Conservation (phyloP, 352 stramenopile species). For the Thraustotheca clavata region DNA sequence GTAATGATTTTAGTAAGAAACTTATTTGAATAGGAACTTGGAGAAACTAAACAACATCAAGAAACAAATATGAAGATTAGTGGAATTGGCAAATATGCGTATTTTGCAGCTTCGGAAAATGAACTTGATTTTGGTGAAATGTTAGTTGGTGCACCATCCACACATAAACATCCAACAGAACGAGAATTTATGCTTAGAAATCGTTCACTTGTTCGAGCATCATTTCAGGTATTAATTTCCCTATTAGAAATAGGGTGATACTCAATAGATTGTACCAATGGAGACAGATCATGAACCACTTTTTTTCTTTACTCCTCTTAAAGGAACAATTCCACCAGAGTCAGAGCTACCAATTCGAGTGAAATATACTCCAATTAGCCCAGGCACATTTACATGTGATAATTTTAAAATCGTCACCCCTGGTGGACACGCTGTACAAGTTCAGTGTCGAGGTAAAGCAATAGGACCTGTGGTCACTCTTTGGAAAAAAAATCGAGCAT, state of each 20-base stretch:
- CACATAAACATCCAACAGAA: constrained; percentile 37
- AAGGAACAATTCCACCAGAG: constrained; percentile 65
- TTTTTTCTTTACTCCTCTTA: constrained; percentile 70
- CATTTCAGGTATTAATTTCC: constrained; percentile 34
- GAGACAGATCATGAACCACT: constrained; percentile 81
- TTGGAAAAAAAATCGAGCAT: constrained; percentile 73
- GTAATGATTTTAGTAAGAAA: too few species aligned
- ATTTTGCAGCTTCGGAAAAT: constrained; percentile 71
- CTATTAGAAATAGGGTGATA: not conserved
- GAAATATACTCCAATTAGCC: constrained; percentile 67
- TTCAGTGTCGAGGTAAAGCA: constrained; percentile 64
- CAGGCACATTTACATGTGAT: constrained; percentile 85
- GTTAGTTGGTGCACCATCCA: constrained; percentile 48
- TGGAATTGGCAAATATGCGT: constrained; percentile 84
- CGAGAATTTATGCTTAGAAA: constrained; percentile 85
- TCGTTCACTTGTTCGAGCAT: constrained; percentile 83
- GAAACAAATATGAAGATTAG: constrained; percentile 77
- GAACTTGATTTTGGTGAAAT: constrained; percentile 81
- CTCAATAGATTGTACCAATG: constrained; percentile 36
- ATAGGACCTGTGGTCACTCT: constrained; percentile 56
- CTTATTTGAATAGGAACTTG: constrained; percentile 26
- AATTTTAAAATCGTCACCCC: constrained; percentile 86
- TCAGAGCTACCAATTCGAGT: constrained; percentile 59
- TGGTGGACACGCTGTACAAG: constrained; percentile 65
- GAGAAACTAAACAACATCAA: constrained; percentile 20